Evolutionary conservation across 2,329 filamentous ascomycete genomes (phyloP).

Genomic region (Diaporthe citriasiana): DNA sequence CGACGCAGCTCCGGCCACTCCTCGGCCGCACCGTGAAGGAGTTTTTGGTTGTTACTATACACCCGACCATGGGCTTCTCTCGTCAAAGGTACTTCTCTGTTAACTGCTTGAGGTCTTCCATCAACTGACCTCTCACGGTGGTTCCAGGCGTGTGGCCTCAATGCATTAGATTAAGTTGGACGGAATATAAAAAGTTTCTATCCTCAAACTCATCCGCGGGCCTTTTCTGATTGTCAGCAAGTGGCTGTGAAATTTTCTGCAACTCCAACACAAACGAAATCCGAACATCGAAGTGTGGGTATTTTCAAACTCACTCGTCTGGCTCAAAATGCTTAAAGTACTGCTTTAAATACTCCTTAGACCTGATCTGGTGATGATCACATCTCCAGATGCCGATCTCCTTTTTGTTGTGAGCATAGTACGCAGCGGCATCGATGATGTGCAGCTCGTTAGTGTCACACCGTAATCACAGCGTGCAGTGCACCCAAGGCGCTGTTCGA

Average conservation of each 20-base stretch:
- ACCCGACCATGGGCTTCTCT: too few relatives aligned
- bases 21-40: not conserved
- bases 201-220: not conserved
- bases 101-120: not conserved
- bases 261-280: too few relatives aligned
- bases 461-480: too few relatives aligned
- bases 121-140: not conserved
- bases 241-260: too few relatives aligned
- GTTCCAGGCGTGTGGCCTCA: not conserved
- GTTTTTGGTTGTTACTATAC: too few relatives aligned
- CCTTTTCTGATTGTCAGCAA: too few relatives aligned
- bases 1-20: conserved; percentile 10
- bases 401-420: not conserved
- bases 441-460: not conserved
- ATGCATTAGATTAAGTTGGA: not conserved
- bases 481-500: too few relatives aligned
- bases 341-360: not conserved
- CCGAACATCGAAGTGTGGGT: too few relatives aligned
- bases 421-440: conserved; percentile 2
- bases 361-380: not conserved
- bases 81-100: not conserved
- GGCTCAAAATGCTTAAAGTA: not conserved
- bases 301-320: not conserved
- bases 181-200: not conserved
- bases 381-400: conserved; percentile 10